Base-by-base conservation (phyloP, 1,284 basidiomycete species). In the Grifola frondosa region DNA sequence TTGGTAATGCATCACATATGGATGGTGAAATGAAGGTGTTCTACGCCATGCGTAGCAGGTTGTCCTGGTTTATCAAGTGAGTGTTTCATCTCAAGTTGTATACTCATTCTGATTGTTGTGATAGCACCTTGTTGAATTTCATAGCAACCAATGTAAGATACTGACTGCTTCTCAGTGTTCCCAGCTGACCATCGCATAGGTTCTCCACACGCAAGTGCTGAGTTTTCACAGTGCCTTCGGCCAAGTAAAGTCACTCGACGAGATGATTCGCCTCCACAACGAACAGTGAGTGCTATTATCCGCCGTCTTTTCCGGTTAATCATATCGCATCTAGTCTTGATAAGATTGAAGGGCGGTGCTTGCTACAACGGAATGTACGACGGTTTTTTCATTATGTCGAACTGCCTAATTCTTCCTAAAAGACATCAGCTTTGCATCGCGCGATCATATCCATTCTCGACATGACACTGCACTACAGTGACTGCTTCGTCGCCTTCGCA, bases 41-140 rank as follows among this genome's bases (percentile, higher is more conserved):
- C 52, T 87, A 88, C 62, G 80, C 80, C 0, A 75, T 91, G 66
- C 68, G 88, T 47, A 81, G 83, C 50, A 81, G 82, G 43, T 56
- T 92, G 41, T 81, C 79, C 37, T 94, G 91, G 91, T 82, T 92
- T 51, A 74, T 90, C 56, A 88, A 89, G 89, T 91, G 58, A 59
- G 87, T 73, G 16, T 11, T n/a, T 24, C 30, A 21, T 29, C 32
- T 29, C 29, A 17, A 25, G 34, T 21, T 42, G 17, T 11, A n/a
- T 28, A 21, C 16, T 22, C 13, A 23, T 15, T n/a, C 15, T 41
- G 16, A 21, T 40, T 12, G 26, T 9, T 21, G 7, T n/a, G 15
- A 1, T 53, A 93, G 90, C 53, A 81, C 80, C 0, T 54, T 91
- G 11, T 70, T 85, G 53, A 80, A 80, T 52, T 91, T 90, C 63